Evolutionary conservation across 2,329 filamentous ascomycete genomes (phyloP).

Genomic region (Delphinella strobiligena): DNA sequence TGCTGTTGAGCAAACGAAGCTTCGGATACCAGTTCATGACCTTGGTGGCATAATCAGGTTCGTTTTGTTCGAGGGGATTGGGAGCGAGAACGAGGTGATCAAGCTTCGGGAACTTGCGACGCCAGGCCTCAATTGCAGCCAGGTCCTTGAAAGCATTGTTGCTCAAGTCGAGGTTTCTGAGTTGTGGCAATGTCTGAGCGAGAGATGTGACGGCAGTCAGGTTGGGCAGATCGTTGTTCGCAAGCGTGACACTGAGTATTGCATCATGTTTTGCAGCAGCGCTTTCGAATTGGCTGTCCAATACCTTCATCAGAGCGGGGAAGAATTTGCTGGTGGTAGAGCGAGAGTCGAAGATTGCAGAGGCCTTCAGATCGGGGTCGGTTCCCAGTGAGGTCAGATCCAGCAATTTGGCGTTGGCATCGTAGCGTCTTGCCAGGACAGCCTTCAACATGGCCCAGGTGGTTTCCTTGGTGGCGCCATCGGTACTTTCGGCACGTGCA

Average conservation of each 20-base stretch:
- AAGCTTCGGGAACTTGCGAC: slow-evolving; percentile 62
- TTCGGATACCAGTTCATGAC: slow-evolving; percentile 74
- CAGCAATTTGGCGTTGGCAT: slow-evolving; percentile 58
- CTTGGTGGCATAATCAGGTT: slow-evolving; percentile 48
- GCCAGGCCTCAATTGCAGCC: slow-evolving; percentile 61
- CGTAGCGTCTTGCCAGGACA: slow-evolving; percentile 66
- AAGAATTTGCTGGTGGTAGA: slow-evolving; percentile 77
- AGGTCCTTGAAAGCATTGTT: slow-evolving; percentile 65
- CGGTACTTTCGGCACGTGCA: slow-evolving; percentile 14
- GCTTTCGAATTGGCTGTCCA: slow-evolving; percentile 64
- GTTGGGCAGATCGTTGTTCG: slow-evolving; percentile 65
- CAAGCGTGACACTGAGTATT: slow-evolving; percentile 70
- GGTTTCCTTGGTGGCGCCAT: slow-evolving; percentile 39
- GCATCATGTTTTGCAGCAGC: slow-evolving; percentile 61
- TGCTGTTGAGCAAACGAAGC: slow-evolving; percentile 63
- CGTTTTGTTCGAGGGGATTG: slow-evolving; percentile 53
- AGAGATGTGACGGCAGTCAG: slow-evolving; percentile 62
- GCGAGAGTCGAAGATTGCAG: slow-evolving; percentile 63
- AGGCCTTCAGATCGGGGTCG: slow-evolving; percentile 58
- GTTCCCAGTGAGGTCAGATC: slow-evolving; percentile 67
- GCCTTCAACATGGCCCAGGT: slow-evolving; percentile 47
- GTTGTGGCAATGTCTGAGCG: slow-evolving; percentile 66
- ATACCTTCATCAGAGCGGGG: slow-evolving; percentile 79
- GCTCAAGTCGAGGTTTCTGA: slow-evolving; percentile 82
- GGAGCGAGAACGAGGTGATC: slow-evolving; percentile 69